Evolutionary conservation across 2,329 filamentous ascomycete genomes (phyloP), one percentile per base, ranked within the genome.

Genomic region (Xylariaceae sp.): DNA sequence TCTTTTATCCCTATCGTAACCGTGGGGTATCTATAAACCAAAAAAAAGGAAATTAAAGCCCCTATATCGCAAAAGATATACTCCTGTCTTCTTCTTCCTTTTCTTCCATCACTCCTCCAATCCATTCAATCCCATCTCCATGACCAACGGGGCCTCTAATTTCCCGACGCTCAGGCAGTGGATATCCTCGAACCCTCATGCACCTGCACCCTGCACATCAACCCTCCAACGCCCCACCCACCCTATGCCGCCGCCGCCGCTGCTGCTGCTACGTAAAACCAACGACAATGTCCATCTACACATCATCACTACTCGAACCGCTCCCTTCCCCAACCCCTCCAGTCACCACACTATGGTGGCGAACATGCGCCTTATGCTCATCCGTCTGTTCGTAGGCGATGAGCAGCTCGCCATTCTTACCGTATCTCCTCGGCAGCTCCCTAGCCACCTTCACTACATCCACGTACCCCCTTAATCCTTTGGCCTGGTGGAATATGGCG

Each of bases 401-500:
- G 30, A 80, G 66, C 30, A 76, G 56, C 56, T 78, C 72, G 46
- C 76, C 76, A 41, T 78, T 67, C 64, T 74, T 76, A 43, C 73
- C 75, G 50, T 78, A 80, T 26, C 72, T 67, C 4, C 63, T 64
- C 1, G 76, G 76, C 58, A 77, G 73, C 5, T 70, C 54, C 23
- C 53, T 52, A 2, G 69, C 69, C 12, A 63, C 55, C 16, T 52
- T 43, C 9, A 72, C 69, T 9, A 71, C 64, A 12, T 59, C 54
- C 36, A 71, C 60, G 46, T 60, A 62, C 19, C 60, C 65, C 41
- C 46, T 49, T 46, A 46, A 44, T 3, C 73, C 73, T 15, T 63
- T 61, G 1, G 73, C 71, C 53, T 78, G 76, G 47, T 72, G 69
- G 61, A 81, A 81, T 52, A 82, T 80, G 49, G 60, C 63, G 50